Base-by-base conservation (phyloP, 1,139 yeast species). In the Debaryomycetaceae sp. region DNA sequence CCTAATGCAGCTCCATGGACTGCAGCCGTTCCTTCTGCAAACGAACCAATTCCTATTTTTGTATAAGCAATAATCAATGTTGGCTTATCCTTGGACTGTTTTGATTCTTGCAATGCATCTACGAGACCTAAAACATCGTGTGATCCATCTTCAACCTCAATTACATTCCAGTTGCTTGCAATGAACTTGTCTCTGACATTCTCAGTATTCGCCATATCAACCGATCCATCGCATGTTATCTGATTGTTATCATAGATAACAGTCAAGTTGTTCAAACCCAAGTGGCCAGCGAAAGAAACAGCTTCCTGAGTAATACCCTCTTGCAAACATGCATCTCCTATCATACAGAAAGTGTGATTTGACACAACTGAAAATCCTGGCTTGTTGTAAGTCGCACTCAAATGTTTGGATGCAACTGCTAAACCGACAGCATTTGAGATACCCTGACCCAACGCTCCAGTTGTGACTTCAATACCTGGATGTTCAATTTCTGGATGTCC, bases 371-470 rank as follows among this genome's bases (percentile, higher is more conserved):
- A 47, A 44, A 42, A 58, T 5, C 47, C 60, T 6, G 64, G 64
- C 42, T 49, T 54, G 55, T 65, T 65, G 47, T 59, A 65, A 15
- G 53, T 55, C 2, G 64, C 67, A 17, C 48, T 55, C 35, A 66
- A 50, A 37, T 63, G 56, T 42, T 65, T 63, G 3, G 56, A 33
- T 26, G 69, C 70, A 31, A 65, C 59, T 13, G 71, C 71, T 42
- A 65, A 41, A 17, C 70, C 71, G 11, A 66, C 68, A 11, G 67
- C 56, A 44, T 66, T 65, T 22, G 69, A 49, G 28, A 65, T 52
- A 34, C 71, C 71, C 48, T 66, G 71, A 31, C 71, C 71, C 37
- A 65, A 46, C 5, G 69, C 62, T 22, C 70, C 71, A n/a, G 70
- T 65, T 19, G 70, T 65, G 37, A 65, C 56, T 43, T 65, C 71